A percentile compares a stretch with the other conserved stretches of the same genome.
Evolutionary conservation across 768 basidiomycete species (phyloP).

Genomic region (Podaxis sp.): DNA sequence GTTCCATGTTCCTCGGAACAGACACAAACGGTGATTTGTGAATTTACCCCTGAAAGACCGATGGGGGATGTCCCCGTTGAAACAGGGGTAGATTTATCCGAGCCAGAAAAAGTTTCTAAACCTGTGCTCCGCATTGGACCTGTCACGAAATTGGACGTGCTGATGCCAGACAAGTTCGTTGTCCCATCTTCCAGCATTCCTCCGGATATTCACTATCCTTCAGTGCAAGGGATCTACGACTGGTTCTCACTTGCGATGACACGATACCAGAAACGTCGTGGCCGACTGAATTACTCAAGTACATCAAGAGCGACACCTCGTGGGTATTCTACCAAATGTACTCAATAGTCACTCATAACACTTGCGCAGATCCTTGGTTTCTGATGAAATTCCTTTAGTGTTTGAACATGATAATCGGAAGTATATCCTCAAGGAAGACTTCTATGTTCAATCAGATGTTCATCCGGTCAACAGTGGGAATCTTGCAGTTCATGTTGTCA

Average conservation of each 20-base stretch:
- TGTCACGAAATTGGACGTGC: slow-evolving; percentile 6
- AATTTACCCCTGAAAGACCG: slow-evolving; percentile 4
- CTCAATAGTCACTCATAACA: background rate
- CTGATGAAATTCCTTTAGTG: slow-evolving; percentile 4
- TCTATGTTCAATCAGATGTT: slow-evolving; percentile 4
- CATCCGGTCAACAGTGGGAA: background rate
- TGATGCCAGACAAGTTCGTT: slow-evolving; percentile 17
- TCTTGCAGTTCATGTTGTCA: background rate
- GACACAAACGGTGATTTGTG: background rate
- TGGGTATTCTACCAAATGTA: background rate
- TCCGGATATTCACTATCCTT: background rate
- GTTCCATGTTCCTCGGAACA: background rate
- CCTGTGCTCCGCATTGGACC: slow-evolving; percentile 2
- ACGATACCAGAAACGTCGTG: slow-evolving; percentile 9
- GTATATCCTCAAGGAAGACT: slow-evolving; percentile 15
- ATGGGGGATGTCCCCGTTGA: background rate
- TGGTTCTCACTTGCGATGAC: background rate
- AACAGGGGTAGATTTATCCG: background rate
- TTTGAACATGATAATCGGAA: background rate
- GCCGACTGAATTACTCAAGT: slow-evolving; percentile 14
- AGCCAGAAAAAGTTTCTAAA: background rate
- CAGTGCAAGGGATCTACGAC: slow-evolving; percentile 9
- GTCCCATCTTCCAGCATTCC: background rate
- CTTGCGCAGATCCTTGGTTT: background rate
- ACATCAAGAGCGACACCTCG: background rate